Percentiles rank a stretch among this genome's conserved stretches.
Evolutionary conservation across 2,329 filamentous ascomycete genomes (phyloP).

Genomic region (Mycosphaerella arachidis): DNA sequence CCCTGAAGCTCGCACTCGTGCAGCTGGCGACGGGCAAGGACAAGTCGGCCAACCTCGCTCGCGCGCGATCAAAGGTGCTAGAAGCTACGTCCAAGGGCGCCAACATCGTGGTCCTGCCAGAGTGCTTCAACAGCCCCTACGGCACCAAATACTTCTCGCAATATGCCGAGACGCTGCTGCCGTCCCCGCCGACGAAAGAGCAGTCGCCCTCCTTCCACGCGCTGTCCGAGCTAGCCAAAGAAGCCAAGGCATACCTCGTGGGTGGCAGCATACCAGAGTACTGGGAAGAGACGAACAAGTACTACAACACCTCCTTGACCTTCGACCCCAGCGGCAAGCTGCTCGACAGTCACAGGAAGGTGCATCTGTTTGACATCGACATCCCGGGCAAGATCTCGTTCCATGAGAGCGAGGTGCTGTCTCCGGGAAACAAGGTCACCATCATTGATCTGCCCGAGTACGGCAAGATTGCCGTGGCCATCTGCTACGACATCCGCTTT

Average conservation of each 20-base stretch:
- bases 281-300: slow-evolving; percentile 59
- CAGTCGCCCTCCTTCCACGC: slow-evolving; percentile 82
- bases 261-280: slow-evolving; percentile 91
- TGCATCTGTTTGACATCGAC: slow-evolving; percentile 95
- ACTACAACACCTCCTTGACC: slow-evolving; percentile 86
- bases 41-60: slow-evolving; percentile 77
- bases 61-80: slow-evolving; percentile 76
- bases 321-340: slow-evolving; percentile 76
- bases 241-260: slow-evolving; percentile 74
- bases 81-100: slow-evolving; percentile 73
- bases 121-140: slow-evolving; percentile 92
- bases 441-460: slow-evolving; percentile 83
- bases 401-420: slow-evolving; percentile 82
- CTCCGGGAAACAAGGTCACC: slow-evolving; percentile 78
- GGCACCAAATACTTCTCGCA: slow-evolving; percentile 84
- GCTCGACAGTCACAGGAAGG: slow-evolving; percentile 85
- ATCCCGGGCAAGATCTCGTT: slow-evolving; percentile 94
- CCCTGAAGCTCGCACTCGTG: slow-evolving; percentile 73
- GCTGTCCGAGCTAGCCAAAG: slow-evolving; percentile 71
- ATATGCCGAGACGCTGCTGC: slow-evolving; percentile 84
- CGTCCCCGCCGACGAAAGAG: slow-evolving; percentile 64
- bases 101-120: slow-evolving; percentile 79
- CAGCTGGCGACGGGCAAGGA: slow-evolving; percentile 72
- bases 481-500: slow-evolving; percentile 98
- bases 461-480: slow-evolving; percentile 79